Percentiles rank a stretch among this genome's conserved stretches.
These are phyloP conservation scores for Castanopsis chinensis DNA, from an alignment of 306 rosid species.

Conservation along the genomic window DNA sequence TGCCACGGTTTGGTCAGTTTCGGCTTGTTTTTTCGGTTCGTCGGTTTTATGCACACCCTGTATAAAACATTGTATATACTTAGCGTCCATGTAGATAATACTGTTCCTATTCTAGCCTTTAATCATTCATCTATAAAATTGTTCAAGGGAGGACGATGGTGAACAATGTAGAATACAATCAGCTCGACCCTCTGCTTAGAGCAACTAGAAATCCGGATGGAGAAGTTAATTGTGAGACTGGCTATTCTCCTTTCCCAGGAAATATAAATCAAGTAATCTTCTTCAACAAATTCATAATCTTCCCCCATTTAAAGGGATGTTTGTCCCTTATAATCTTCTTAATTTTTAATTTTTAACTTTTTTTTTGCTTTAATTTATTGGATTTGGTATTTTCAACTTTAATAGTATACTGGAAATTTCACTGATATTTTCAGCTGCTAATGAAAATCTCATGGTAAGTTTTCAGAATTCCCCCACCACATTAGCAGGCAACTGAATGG, in stretches of 20 bases:
- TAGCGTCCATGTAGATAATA: background rate
- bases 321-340: background rate
- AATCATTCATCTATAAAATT: slow-evolving; percentile 17
- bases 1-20: too few relatives aligned
- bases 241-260: slow-evolving; percentile 96
- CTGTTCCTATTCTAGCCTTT: background rate
- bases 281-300: slow-evolving; percentile 23
- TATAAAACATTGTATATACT: background rate
- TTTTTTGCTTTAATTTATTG: too few relatives aligned
- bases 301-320: background rate
- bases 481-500: background rate
- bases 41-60: background rate
- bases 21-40: too few relatives aligned
- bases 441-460: background rate
- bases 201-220: slow-evolving; percentile 91
- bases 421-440: background rate
- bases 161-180: slow-evolving; percentile 97
- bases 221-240: slow-evolving; percentile 80
- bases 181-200: slow-evolving; percentile 96
- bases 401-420: background rate
- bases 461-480: background rate
- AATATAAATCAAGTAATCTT: slow-evolving; percentile 89
- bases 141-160: slow-evolving; percentile 87
- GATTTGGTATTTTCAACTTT: background rate
- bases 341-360: background rate